Conservation (phyloP, 176 grass and related monocot species). For the Oryza nivara region DNA sequence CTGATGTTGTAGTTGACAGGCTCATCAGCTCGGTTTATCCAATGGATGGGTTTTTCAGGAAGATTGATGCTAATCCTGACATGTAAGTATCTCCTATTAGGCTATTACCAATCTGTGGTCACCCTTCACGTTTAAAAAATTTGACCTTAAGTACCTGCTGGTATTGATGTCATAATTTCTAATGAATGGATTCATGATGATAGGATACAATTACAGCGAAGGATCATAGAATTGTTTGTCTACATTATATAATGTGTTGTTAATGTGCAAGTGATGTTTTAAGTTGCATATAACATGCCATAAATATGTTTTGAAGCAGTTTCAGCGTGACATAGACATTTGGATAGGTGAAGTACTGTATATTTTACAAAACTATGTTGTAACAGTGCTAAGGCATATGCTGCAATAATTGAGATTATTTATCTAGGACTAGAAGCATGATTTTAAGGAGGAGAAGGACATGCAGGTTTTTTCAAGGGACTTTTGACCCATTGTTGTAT, state of each 20-base stretch:
- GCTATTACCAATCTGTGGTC: conserved; percentile 11
- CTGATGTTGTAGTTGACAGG: conserved; percentile 90
- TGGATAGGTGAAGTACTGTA: neutral
- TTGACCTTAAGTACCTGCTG: neutral
- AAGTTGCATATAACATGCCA: conserved; percentile 12
- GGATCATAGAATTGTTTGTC: neutral
- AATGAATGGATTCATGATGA: conserved; percentile 9
- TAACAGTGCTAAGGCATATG: neutral
- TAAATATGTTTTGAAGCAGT: conserved; percentile 12
- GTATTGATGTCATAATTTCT: neutral
- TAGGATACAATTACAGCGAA: conserved; percentile 10
- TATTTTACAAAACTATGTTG: conserved; percentile 1
- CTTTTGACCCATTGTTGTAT: conserved; percentile 8
- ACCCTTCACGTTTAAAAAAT: conserved; percentile 19
- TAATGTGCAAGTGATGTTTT: neutral
- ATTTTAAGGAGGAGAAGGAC: neutral
- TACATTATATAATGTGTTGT: conserved; percentile 8
- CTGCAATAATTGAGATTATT: conserved; percentile 1
- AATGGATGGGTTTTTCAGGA: conserved; percentile 83
- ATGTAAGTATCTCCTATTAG: conserved; percentile 62
- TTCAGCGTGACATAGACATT: conserved; percentile 14
- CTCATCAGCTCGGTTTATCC: conserved; percentile 74
- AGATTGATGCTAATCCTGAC: conserved; percentile 95
- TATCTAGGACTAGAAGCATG: neutral
- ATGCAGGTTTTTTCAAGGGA: neutral